These are phyloP conservation scores for Polysphondylium violaceum DNA, from an alignment of 78 protist species.

Conservation along the genomic window DNA sequence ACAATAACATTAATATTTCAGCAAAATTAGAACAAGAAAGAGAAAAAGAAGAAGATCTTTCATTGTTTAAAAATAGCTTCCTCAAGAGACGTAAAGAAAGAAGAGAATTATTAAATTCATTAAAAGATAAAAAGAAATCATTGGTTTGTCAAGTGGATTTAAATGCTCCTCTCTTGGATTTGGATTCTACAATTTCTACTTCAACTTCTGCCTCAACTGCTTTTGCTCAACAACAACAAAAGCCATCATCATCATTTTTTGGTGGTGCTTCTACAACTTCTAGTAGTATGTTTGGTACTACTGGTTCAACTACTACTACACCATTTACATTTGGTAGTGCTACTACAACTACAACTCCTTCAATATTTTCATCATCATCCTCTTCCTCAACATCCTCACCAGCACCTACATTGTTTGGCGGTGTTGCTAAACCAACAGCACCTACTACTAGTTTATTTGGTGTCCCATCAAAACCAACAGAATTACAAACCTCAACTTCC, in stretches of 20 bases:
- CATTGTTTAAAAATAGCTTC: constrained; percentile 6
- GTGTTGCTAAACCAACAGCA: no score
- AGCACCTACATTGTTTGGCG: background rate
- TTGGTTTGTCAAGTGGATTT: constrained; percentile 9
- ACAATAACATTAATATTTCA: background rate
- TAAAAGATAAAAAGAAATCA: background rate
- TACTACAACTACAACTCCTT: background rate
- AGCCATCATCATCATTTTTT: no score
- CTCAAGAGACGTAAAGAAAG: constrained; percentile 35
- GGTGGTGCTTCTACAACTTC: no score
- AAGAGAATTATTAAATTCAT: constrained; percentile 1
- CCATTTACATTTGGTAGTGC: background rate
- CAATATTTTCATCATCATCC: background rate
- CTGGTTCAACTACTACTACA: background rate
- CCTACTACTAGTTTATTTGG: background rate
- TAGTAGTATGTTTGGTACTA: background rate
- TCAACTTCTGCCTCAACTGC: background rate
- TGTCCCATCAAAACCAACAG: background rate
- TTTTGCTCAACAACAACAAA: background rate
- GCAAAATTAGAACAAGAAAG: background rate
- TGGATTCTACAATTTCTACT: background rate
- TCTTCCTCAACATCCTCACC: background rate
- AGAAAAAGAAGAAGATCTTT: background rate
- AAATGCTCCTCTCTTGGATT: background rate
- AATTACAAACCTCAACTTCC: no score